Percentiles rank a stretch among this genome's conserved stretches.
Evolutionary conservation across 306 rosid genomes (phyloP).

Genomic region (Prunus persica): DNA sequence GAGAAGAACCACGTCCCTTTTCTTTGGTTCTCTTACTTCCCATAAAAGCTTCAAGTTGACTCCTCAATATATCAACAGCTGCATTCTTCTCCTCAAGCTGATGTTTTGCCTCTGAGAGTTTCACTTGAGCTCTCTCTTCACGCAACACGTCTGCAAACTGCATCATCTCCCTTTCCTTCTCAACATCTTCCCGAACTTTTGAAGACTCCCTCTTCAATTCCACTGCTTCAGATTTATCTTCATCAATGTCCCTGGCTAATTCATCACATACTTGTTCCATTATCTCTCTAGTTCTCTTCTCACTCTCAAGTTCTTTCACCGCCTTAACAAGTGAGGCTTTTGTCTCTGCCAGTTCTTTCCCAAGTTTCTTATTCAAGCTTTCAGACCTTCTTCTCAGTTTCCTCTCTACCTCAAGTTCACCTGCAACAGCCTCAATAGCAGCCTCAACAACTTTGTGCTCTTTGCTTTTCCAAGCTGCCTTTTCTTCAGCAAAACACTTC

Average conservation of each 20-base stretch:
- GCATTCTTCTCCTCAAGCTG: constrained; percentile 71
- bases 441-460: constrained; percentile 86
- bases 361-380: constrained; percentile 93
- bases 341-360: constrained; percentile 87
- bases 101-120: constrained; percentile 69
- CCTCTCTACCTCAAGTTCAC: constrained; percentile 88
- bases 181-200: constrained; percentile 57
- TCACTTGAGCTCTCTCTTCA: constrained; percentile 77
- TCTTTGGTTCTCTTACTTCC: constrained; percentile 68
- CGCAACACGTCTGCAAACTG: constrained; percentile 56
- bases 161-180: constrained; percentile 79
- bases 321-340: constrained; percentile 76
- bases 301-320: constrained; percentile 84
- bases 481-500: constrained; percentile 92
- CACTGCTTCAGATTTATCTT: constrained; percentile 62
- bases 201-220: constrained; percentile 53
- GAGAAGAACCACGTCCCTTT: constrained; percentile 52
- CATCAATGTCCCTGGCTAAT: constrained; percentile 66
- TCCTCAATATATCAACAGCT: constrained; percentile 78
- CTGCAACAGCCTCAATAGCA: constrained; percentile 91
- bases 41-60: constrained; percentile 82
- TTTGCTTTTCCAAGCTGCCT: constrained; percentile 87
- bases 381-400: constrained; percentile 80
- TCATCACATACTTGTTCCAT: constrained; percentile 81
- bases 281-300: constrained; percentile 91